Conservation (phyloP, 345 rosid genomes). For the Punica granatum region DNA sequence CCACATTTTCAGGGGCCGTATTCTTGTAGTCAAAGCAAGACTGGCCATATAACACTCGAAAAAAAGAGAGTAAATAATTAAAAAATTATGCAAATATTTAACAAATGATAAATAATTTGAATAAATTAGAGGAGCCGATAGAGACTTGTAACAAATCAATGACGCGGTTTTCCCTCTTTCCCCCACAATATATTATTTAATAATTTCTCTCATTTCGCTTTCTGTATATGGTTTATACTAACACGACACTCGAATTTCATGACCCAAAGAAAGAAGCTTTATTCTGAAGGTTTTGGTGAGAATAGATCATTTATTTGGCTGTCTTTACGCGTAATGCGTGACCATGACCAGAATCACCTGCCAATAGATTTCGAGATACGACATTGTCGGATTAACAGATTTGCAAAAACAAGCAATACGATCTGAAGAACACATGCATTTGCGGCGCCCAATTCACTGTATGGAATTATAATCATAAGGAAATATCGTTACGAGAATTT, state of each 20-base stretch:
- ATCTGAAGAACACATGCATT: too few relatives aligned
- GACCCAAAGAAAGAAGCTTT: background rate
- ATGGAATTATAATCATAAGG: too few relatives aligned
- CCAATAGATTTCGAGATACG: background rate
- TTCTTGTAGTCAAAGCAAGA: too few relatives aligned
- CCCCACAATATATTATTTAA: background rate
- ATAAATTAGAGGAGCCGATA: background rate
- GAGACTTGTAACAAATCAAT: background rate
- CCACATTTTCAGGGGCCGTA: too few relatives aligned
- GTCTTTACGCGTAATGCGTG: background rate
- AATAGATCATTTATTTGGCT: background rate
- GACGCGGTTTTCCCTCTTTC: slow-evolving; percentile 7
- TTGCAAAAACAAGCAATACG: background rate
- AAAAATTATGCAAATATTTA: background rate
- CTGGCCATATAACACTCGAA: too few relatives aligned
- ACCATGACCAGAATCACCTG: background rate
- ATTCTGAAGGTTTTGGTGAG: too few relatives aligned
- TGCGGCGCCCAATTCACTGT: too few relatives aligned
- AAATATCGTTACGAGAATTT: too few relatives aligned
- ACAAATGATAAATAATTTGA: background rate
- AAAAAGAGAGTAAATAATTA: too few relatives aligned
- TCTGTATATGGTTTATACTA: background rate
- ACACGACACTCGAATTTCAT: background rate
- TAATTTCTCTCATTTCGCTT: background rate
- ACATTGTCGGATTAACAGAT: background rate